Conservation (phyloP, 495 filamentous ascomycete genomes). For the Neurospora sp. region DNA sequence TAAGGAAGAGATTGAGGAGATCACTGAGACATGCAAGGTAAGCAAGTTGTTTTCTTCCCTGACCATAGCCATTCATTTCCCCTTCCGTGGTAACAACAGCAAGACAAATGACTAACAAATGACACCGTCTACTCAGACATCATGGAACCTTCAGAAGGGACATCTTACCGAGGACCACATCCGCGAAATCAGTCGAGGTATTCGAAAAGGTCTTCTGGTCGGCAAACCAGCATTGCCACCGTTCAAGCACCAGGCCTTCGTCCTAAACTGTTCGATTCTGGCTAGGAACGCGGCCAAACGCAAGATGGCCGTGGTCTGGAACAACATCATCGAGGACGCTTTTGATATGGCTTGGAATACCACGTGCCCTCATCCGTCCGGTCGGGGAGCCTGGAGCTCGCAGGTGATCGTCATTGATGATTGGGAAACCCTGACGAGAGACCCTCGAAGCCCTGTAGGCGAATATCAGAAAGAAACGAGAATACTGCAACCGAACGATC, state of each 20-base stretch:
- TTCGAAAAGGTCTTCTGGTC: background rate
- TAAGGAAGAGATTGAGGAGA: background rate
- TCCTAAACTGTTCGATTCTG: background rate
- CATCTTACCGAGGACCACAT: background rate
- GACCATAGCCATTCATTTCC: background rate
- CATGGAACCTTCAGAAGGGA: background rate
- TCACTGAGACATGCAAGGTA: background rate
- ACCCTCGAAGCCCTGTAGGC: too few species aligned
- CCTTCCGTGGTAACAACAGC: background rate
- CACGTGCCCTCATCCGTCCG: background rate
- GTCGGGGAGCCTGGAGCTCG: background rate
- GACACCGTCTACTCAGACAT: background rate
- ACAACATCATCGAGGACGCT: background rate
- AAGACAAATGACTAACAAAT: background rate
- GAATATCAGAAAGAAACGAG: too few species aligned
- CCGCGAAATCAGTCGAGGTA: background rate
- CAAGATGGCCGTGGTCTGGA: background rate
- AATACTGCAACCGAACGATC: too few species aligned
- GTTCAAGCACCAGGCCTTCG: background rate
- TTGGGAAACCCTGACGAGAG: background rate
- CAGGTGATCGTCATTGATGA: background rate
- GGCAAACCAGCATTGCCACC: background rate
- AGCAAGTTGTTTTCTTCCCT: background rate
- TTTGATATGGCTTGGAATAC: background rate
- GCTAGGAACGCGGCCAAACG: background rate